phyloP scores from a whole-genome alignment of 148 eudicot genomes.

The Rhododendron mucronatum region DNA sequence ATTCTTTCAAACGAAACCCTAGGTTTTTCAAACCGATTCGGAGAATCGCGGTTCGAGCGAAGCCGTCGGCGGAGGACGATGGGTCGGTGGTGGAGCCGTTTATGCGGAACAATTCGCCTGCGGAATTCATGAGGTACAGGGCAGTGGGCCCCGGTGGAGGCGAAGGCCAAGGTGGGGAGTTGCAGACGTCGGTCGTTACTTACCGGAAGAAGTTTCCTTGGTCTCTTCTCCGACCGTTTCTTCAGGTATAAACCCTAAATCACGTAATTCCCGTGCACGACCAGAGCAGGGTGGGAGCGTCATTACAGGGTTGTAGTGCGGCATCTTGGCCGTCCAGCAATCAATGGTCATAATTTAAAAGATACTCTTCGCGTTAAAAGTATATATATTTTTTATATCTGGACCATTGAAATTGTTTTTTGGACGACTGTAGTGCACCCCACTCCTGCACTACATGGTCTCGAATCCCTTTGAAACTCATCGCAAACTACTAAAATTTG shows the following conservation, averaged over 20 bases:
- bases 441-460: no score
- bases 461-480: no score
- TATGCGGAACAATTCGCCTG: slow-evolving; percentile 54
- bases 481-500: not conserved
- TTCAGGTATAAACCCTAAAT: slow-evolving; percentile 34
- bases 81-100: slow-evolving; percentile 51
- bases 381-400: no score
- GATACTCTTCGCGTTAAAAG: no score
- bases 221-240: slow-evolving; percentile 82
- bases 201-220: slow-evolving; percentile 92
- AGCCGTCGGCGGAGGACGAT: slow-evolving; percentile 22
- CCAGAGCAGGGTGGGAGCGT: no score
- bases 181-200: slow-evolving; percentile 86
- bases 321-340: no score
- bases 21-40: slow-evolving; percentile 15
- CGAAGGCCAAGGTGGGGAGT: slow-evolving; percentile 28
- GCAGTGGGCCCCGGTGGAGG: slow-evolving; percentile 22
- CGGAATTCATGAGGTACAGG: slow-evolving; percentile 87
- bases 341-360: no score
- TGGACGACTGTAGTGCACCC: no score
- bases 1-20: slow-evolving; percentile 24
- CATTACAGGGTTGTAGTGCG: no score
- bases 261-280: no score
- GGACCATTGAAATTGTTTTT: no score
- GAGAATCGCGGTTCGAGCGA: slow-evolving; percentile 13